Evolutionary conservation across 2,329 filamentous ascomycete species (phyloP).

Genomic region (Pestalotiopsis sp.): DNA sequence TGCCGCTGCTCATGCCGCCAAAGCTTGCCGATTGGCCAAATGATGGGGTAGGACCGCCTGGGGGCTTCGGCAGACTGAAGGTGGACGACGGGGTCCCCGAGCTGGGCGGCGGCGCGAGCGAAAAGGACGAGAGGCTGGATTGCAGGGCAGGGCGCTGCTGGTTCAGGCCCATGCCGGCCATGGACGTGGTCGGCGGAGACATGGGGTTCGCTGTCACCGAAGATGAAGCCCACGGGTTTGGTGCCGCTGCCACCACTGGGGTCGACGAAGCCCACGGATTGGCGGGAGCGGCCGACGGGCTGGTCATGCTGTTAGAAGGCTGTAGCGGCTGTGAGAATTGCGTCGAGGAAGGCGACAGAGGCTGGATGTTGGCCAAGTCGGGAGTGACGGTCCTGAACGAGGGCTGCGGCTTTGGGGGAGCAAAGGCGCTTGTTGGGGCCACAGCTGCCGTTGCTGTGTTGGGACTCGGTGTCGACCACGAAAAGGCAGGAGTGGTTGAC

Average conservation of each 20-base stretch:
- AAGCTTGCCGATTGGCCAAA: constrained; percentile 20
- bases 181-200: constrained; percentile 36
- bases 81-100: constrained; percentile 34
- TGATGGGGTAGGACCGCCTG: constrained; percentile 30
- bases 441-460: constrained; percentile 32
- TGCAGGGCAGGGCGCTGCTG: constrained; percentile 42
- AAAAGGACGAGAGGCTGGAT: constrained; percentile 51
- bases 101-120: constrained; percentile 57
- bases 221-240: constrained; percentile 53
- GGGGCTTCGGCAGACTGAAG: constrained; percentile 53
- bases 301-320: constrained; percentile 35
- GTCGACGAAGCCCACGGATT: constrained; percentile 51
- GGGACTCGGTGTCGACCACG: constrained; percentile 64
- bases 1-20: constrained; percentile 18
- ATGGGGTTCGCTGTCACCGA: constrained; percentile 34
- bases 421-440: constrained; percentile 32
- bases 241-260: constrained; percentile 33
- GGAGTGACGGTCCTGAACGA: constrained; percentile 61
- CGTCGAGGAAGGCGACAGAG: constrained; percentile 60
- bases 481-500: constrained; percentile 54
- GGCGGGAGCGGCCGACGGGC: constrained; percentile 45
- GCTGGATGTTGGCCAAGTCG: constrained; percentile 56
- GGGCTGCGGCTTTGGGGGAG: constrained; percentile 37
- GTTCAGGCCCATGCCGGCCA: constrained; percentile 52
- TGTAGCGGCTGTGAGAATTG: constrained; percentile 66